These are phyloP conservation scores for Chytriomyces sp. DNA, from an alignment of 192 early-diverging fungal genomes.

Conservation along the genomic window DNA sequence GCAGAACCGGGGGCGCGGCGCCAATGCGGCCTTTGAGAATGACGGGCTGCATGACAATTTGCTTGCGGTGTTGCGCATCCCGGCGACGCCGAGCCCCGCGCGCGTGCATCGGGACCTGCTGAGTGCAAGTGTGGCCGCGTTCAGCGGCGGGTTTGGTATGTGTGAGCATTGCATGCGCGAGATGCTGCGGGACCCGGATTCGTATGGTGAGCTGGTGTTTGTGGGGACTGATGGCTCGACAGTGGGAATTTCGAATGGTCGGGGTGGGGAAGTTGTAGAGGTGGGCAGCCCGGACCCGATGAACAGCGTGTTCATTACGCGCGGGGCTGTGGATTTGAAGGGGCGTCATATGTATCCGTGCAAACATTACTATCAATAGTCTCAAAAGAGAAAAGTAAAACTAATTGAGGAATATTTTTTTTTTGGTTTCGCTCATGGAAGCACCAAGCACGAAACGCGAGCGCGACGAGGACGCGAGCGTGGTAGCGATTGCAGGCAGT, in stretches of 20 bases:
- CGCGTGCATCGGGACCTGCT: slow-evolving; percentile 21
- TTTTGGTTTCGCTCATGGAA: too few relatives aligned
- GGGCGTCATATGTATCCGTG: background rate
- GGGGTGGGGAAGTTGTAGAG: background rate
- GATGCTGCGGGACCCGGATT: slow-evolving; percentile 10
- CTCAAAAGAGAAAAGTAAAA: background rate
- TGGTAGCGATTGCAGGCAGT: too few relatives aligned
- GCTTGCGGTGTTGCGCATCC: slow-evolving; percentile 17
- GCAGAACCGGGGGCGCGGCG: background rate
- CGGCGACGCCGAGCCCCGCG: slow-evolving; percentile 11
- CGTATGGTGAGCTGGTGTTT: slow-evolving; percentile 22
- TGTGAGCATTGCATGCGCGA: slow-evolving; percentile 22
- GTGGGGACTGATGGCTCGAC: slow-evolving; percentile 4
- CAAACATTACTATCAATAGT: background rate
- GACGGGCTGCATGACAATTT: background rate
- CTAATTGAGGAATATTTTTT: too few relatives aligned
- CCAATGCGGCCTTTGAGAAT: background rate
- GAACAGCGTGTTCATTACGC: background rate
- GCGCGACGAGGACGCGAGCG: too few relatives aligned
- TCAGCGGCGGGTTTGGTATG: slow-evolving; percentile 15
- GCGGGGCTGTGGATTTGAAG: background rate
- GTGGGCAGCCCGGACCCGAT: too few relatives aligned
- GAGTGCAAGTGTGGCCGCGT: slow-evolving; percentile 1
- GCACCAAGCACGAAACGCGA: too few relatives aligned
- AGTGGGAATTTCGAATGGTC: background rate